Conservation (phyloP, 441 rosid genomes). For the Daphne laureola region DNA sequence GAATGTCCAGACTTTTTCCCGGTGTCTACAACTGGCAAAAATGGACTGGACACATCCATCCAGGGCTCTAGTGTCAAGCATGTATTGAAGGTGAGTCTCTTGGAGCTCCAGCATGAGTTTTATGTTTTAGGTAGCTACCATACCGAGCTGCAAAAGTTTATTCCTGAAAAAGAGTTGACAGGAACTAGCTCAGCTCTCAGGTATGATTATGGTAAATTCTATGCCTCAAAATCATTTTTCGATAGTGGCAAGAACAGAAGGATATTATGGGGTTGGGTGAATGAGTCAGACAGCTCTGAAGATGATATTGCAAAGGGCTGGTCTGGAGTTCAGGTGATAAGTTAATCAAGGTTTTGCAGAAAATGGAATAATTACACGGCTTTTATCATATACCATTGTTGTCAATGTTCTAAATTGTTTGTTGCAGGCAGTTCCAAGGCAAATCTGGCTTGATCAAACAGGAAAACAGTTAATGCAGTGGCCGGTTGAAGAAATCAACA, state of each 20-base stretch:
- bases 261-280: conserved; percentile 42
- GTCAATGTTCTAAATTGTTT: conserved; percentile 1
- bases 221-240: conserved; percentile 44
- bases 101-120: conserved; percentile 19
- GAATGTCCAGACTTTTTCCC: conserved; percentile 53
- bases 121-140: conserved; percentile 34
- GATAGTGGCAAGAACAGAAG: conserved; percentile 32
- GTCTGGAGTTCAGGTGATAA: conserved; percentile 45
- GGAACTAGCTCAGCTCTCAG: conserved; percentile 29
- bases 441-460: conserved; percentile 39
- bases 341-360: background rate
- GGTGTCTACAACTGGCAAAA: conserved; percentile 25
- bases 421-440: conserved; percentile 54
- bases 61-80: conserved; percentile 22
- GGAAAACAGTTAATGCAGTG: conserved; percentile 54
- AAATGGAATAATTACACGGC: background rate
- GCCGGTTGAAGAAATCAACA: conserved; percentile 52
- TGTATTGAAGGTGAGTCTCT: conserved; percentile 35
- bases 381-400: background rate
- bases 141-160: conserved; percentile 20
- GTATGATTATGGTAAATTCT: conserved; percentile 41
- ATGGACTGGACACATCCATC: conserved; percentile 35
- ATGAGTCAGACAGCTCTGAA: conserved; percentile 35
- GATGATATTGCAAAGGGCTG: conserved; percentile 37
- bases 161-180: conserved; percentile 27